These are phyloP conservation scores for Rossbeevera mucosa DNA, from an alignment of 768 basidiomycete species.

Conservation along the genomic window DNA sequence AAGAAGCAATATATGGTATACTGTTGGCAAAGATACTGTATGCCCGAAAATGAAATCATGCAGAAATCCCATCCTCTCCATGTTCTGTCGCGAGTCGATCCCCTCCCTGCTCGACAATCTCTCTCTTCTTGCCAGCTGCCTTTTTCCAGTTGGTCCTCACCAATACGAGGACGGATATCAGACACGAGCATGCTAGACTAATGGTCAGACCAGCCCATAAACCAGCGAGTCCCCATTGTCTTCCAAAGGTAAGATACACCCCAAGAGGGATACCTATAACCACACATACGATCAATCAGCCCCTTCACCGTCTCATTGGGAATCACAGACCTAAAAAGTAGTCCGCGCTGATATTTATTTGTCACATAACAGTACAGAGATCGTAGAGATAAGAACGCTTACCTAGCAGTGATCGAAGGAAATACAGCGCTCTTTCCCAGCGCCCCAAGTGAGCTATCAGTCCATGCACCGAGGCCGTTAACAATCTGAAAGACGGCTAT, in stretches of 20 bases:
- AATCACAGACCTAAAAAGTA: slow-evolving; percentile 29
- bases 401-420: slow-evolving; percentile 24
- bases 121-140: background rate
- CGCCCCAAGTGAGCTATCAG: slow-evolving; percentile 13
- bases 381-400: background rate
- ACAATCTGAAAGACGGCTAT: slow-evolving; percentile 24
- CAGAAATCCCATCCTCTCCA: background rate
- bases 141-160: slow-evolving; percentile 17
- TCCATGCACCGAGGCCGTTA: slow-evolving; percentile 20
- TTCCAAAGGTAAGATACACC: slow-evolving; percentile 17
- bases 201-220: slow-evolving; percentile 21
- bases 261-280: slow-evolving; percentile 32
- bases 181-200: slow-evolving; percentile 19
- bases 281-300: background rate
- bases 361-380: background rate
- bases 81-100: background rate
- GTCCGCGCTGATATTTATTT: slow-evolving; percentile 12
- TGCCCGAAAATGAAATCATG: background rate
- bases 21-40: background rate
- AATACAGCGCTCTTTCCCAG: slow-evolving; percentile 21
- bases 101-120: background rate
- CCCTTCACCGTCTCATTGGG: background rate
- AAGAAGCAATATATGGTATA: too few relatives aligned
- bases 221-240: slow-evolving; percentile 23
- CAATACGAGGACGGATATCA: slow-evolving; percentile 18